phyloP scores from a whole-genome alignment of 495 filamentous ascomycete species.

The Melanomma pulvis-pyrius region DNA sequence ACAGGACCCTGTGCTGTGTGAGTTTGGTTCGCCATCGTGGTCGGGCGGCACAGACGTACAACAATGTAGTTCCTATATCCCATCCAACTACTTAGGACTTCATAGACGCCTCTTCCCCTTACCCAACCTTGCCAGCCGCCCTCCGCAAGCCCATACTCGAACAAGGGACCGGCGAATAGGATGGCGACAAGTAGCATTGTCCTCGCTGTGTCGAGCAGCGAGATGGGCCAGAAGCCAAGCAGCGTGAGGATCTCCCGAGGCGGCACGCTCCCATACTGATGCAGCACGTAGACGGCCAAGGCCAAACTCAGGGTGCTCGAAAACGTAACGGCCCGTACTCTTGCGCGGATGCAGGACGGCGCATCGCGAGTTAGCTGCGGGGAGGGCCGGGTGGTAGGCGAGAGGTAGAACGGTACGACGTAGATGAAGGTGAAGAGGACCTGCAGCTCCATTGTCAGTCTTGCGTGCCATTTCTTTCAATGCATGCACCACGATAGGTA shows the following conservation, averaged over 20 bases:
- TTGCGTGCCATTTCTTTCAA: neutral
- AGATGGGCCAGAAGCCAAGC: slow-evolving; percentile 76
- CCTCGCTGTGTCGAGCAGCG: slow-evolving; percentile 60
- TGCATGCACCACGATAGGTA: slow-evolving; percentile 26
- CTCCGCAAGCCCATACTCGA: slow-evolving; percentile 71
- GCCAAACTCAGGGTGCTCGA: slow-evolving; percentile 66
- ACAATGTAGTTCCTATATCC: slow-evolving; percentile 63
- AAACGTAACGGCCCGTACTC: slow-evolving; percentile 74
- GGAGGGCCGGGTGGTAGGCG: slow-evolving; percentile 74
- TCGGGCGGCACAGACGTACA: slow-evolving; percentile 48
- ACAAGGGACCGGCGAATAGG: slow-evolving; percentile 84
- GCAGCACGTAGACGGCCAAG: slow-evolving; percentile 64
- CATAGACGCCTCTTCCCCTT: slow-evolving; percentile 33
- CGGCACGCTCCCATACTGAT: slow-evolving; percentile 50
- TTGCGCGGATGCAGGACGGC: slow-evolving; percentile 84
- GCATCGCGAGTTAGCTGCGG: slow-evolving; percentile 82
- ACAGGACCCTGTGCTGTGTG: slow-evolving; percentile 68
- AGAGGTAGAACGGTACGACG: slow-evolving; percentile 90
- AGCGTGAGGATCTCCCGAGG: slow-evolving; percentile 60
- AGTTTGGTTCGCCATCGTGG: neutral
- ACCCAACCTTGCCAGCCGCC: slow-evolving; percentile 70
- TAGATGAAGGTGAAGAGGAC: slow-evolving; percentile 80
- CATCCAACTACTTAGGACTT: slow-evolving; percentile 51
- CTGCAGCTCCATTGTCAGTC: slow-evolving; percentile 45
- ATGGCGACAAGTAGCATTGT: slow-evolving; percentile 69